These are phyloP conservation scores for Juglanconis sp. DNA, from an alignment of 2,329 filamentous ascomycete genomes.

Conservation along the genomic window DNA sequence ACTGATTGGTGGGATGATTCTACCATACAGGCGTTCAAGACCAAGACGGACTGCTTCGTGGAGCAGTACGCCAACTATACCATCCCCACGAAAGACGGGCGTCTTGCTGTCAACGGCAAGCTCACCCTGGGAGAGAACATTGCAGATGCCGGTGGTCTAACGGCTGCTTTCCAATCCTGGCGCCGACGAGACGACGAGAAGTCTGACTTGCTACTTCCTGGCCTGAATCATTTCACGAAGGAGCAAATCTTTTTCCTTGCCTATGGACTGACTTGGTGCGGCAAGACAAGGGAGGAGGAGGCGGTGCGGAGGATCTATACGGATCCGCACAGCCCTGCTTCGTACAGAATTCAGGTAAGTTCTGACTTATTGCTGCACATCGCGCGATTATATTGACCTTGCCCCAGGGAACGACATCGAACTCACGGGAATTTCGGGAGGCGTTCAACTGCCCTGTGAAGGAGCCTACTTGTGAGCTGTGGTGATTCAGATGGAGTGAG, in stretches of 20 bases:
- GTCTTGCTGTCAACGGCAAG: conserved; percentile 59
- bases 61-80: conserved; percentile 64
- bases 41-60: conserved; percentile 62
- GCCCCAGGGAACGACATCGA: conserved; percentile 50
- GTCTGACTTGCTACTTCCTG: conserved; percentile 55
- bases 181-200: conserved; percentile 51
- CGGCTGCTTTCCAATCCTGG: conserved; percentile 64
- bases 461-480: conserved; percentile 67
- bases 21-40: conserved; percentile 56
- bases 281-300: conserved; percentile 57
- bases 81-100: conserved; percentile 52
- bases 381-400: background rate
- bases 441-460: conserved; percentile 64
- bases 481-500: conserved; percentile 39
- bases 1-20: conserved; percentile 65
- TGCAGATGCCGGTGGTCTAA: conserved; percentile 65
- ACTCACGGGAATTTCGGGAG: conserved; percentile 65
- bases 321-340: conserved; percentile 64
- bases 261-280: conserved; percentile 65
- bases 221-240: conserved; percentile 59
- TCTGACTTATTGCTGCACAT: background rate
- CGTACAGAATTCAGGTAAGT: conserved; percentile 54
- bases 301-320: conserved; percentile 56
- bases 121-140: conserved; percentile 69
- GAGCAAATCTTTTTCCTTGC: conserved; percentile 69